Percentiles rank a stretch among this genome's conserved stretches.
Conservation (phyloP, 345 rosid species). For the Limnanthes douglasii region DNA sequence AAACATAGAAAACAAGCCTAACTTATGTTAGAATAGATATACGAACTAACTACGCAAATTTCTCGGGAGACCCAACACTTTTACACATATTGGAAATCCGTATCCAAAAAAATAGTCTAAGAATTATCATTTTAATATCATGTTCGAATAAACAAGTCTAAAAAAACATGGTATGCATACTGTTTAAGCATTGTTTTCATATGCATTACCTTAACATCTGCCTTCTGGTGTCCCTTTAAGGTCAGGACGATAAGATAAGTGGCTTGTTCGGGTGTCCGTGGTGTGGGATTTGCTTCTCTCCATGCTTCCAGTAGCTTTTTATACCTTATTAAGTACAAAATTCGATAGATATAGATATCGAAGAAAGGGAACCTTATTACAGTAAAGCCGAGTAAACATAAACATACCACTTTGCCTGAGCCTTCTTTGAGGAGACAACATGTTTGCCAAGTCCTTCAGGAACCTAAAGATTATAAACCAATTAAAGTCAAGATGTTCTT, state of each 20-base stretch:
- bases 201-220: constrained; percentile 96
- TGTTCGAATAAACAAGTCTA: no score
- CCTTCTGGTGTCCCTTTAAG: constrained; percentile 45
- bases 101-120: no score
- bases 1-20: constrained; percentile 1
- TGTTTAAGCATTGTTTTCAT: no score
- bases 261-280: constrained; percentile 54
- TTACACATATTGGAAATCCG: no score
- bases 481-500: background rate
- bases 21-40: no score
- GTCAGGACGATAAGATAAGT: constrained; percentile 44
- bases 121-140: no score
- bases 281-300: constrained; percentile 63
- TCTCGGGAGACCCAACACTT: no score
- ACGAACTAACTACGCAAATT: no score
- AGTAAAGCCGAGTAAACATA: background rate
- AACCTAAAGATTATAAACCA: constrained; percentile 21
- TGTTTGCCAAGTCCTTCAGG: constrained; percentile 53
- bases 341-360: background rate
- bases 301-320: constrained; percentile 68
- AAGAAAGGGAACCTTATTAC: background rate
- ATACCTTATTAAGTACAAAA: constrained; percentile 38
- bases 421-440: constrained; percentile 66
- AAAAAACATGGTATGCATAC: no score
- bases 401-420: constrained; percentile 84